These are phyloP conservation scores for Tulasnella sp. DNA, from an alignment of 768 basidiomycete genomes.

Conservation along the genomic window DNA sequence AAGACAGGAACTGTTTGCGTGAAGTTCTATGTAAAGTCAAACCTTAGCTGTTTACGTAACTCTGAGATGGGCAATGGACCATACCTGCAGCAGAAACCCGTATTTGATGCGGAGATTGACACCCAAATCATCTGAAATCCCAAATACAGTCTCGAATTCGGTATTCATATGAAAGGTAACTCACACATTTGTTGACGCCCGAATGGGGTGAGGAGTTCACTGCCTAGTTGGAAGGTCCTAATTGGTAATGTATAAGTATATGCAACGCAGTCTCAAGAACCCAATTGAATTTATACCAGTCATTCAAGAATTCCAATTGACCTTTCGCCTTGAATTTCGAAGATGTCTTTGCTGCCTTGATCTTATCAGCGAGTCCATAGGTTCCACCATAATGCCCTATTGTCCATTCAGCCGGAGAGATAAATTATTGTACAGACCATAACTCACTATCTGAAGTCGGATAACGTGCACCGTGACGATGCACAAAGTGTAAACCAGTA, in stretches of 20 bases:
- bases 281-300: too few species aligned
- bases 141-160: background rate
- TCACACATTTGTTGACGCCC: slow-evolving; percentile 24
- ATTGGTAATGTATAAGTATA: background rate
- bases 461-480: slow-evolving; percentile 67
- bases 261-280: slow-evolving; percentile 37
- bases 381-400: slow-evolving; percentile 16
- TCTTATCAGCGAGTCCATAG: slow-evolving; percentile 6
- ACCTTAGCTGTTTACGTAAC: background rate
- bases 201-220: slow-evolving; percentile 42
- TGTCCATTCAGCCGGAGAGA: background rate
- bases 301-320: slow-evolving; percentile 27
- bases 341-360: background rate
- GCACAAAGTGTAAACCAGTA: slow-evolving; percentile 64
- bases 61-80: background rate
- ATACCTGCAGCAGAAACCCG: slow-evolving; percentile 55
- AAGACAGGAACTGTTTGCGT: slow-evolving; percentile 28
- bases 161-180: background rate
- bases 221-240: slow-evolving; percentile 84
- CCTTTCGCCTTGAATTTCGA: slow-evolving; percentile 21
- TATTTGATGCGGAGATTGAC: slow-evolving; percentile 40
- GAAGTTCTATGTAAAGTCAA: slow-evolving; percentile 21
- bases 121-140: slow-evolving; percentile 26
- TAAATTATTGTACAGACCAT: too few species aligned
- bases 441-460: slow-evolving; percentile 24